These are phyloP conservation scores for Volutella citrinella DNA, from an alignment of 2,329 filamentous ascomycete species.

Conservation along the genomic window DNA sequence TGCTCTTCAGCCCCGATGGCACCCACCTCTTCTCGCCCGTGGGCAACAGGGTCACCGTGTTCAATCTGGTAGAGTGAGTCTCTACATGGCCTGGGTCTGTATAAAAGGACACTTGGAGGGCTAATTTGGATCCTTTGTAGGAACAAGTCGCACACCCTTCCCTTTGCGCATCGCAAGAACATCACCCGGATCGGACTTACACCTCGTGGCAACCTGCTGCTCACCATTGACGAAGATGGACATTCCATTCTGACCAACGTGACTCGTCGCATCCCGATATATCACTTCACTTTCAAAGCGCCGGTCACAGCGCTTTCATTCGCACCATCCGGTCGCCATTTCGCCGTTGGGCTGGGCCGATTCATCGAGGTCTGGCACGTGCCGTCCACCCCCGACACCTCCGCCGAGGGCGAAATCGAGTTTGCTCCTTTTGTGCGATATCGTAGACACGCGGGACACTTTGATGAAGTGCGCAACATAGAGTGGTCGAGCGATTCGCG, in stretches of 20 bases:
- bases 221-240: conserved; percentile 92
- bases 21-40: conserved; percentile 94
- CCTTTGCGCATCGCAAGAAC: conserved; percentile 91
- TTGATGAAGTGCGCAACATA: conserved; percentile 79
- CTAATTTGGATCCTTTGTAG: conserved; percentile 45
- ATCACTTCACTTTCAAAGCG: conserved; percentile 94
- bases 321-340: conserved; percentile 85
- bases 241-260: conserved; percentile 92
- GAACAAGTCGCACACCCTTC: conserved; percentile 83
- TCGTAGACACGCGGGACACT: conserved; percentile 82
- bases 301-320: conserved; percentile 81
- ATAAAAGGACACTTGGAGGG: background rate
- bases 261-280: conserved; percentile 77
- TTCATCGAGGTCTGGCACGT: conserved; percentile 96
- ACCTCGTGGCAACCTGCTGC: conserved; percentile 84
- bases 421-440: conserved; percentile 94
- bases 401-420: conserved; percentile 77
- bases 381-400: conserved; percentile 80
- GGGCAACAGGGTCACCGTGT: conserved; percentile 92
- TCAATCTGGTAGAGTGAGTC: conserved; percentile 88
- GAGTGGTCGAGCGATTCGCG: conserved; percentile 96
- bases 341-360: conserved; percentile 83
- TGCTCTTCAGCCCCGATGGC: conserved; percentile 94
- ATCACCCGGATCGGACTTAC: conserved; percentile 85
- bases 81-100: background rate